Evolutionary conservation across 306 rosid species (phyloP), one percentile per base, ranked within the genome.

Genomic region (Crataegus laevigata): DNA sequence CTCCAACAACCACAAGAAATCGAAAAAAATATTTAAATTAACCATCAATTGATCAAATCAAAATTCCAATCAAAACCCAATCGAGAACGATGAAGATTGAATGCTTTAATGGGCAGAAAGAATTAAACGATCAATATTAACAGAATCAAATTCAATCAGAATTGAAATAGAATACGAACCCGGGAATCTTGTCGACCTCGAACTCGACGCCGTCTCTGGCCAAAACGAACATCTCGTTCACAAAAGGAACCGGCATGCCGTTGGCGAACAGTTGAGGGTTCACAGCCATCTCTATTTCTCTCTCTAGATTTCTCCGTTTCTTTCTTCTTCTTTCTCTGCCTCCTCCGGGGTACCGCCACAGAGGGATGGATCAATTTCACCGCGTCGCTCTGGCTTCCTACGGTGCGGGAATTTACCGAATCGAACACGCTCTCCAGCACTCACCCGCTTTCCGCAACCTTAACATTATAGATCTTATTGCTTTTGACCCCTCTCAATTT

Each of bases 121-220:
- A 19, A 60, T 11, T 15, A 17, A 29, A 3, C 11, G 22, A 59
- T 25, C 12, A 59, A 13, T 59, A 5, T 25, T 25, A 25, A 8
- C 19, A 25, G 29, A 59, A 59, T 6, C 38, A 34, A 6, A 34
- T 34, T 28, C 17, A 71, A 73, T 36, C 10, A 13, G 21, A 11
- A 77, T 40, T 28, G 62, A 28, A 42, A 60, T 34, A 22, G 57
- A 11, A 26, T n/a, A 57, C 52, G 36, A 4, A 89, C 94, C 96
- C 96, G n/a, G 99, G 96, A 78, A 94, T 88, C 91, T 94, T 94
- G 75, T 94, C 97, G 79, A 92, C 74, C 32, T 89, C 96, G 77
- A 89, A 90, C 69, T 94, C 99, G 66, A 94, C 93, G 82, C 93
- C 96, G n/a, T 92, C 99, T 94, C 99, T 84, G 79, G 91, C 89